Evolutionary conservation across 768 basidiomycete genomes (phyloP).

Genomic region (Serendipita indica): DNA sequence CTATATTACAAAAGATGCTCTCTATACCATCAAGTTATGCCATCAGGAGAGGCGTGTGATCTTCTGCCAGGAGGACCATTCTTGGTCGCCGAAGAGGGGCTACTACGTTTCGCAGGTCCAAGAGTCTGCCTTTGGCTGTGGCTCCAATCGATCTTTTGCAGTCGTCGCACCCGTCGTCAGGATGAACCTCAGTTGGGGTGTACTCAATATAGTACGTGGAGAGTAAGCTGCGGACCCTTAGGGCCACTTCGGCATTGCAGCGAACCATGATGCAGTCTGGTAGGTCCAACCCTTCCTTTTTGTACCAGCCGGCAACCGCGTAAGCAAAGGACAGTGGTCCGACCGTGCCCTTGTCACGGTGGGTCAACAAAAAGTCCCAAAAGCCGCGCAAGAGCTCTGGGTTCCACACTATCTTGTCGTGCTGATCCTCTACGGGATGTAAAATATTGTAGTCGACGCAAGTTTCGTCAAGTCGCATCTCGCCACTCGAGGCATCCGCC

Average conservation of each 20-base stretch:
- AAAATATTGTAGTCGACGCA: background rate
- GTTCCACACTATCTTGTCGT: background rate
- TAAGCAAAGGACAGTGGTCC: background rate
- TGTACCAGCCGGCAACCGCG: background rate
- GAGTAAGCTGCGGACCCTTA: background rate
- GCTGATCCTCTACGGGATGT: background rate
- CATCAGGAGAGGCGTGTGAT: background rate
- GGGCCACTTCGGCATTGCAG: background rate
- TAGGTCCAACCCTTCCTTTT: background rate
- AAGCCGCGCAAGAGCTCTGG: background rate
- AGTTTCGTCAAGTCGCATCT: background rate
- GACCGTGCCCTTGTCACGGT: background rate
- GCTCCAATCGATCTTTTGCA: background rate
- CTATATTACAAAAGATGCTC: background rate
- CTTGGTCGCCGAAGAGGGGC: background rate
- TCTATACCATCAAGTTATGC: background rate
- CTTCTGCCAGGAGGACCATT: background rate
- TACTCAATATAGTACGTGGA: background rate
- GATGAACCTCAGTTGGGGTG: too few relatives aligned
- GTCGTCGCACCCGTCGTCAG: background rate
- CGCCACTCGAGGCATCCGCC: background rate
- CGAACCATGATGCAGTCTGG: slow-evolving; percentile 1
- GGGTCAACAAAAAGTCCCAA: background rate
- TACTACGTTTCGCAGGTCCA: background rate
- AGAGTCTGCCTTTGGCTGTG: background rate